A percentile compares a stretch with the other conserved stretches of the same genome.
Conservation (phyloP, 78 protist genomes). For the Isochrysis galbana region DNA sequence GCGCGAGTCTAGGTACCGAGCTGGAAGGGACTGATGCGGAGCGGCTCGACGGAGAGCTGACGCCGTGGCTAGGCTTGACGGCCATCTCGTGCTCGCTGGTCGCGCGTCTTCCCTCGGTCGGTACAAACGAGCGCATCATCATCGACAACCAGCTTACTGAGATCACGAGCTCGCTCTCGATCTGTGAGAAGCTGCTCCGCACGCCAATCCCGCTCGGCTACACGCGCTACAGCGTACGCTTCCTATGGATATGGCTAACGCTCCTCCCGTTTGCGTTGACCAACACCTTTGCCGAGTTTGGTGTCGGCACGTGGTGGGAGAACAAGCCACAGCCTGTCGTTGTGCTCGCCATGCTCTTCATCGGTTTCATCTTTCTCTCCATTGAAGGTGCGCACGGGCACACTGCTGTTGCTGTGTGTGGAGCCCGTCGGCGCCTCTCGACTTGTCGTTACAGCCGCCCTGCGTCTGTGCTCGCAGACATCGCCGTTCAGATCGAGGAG, state of each 20-base stretch:
- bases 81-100: too few species aligned
- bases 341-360: not conserved
- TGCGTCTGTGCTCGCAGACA: too few species aligned
- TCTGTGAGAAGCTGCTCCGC: not conserved
- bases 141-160: not conserved
- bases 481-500: conserved; percentile 20
- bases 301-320: not conserved
- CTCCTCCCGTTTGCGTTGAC: not conserved
- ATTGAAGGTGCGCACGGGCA: not conserved
- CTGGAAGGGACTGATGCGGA: too few species aligned
- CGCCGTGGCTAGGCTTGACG: too few species aligned
- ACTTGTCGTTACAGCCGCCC: too few species aligned
- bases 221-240: not conserved
- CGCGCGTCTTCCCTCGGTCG: too few species aligned
- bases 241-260: not conserved
- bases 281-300: not conserved
- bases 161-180: not conserved
- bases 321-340: not conserved
- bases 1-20: too few species aligned
- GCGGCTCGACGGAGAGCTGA: too few species aligned
- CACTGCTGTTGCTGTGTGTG: too few species aligned
- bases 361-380: not conserved
- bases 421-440: too few species aligned
- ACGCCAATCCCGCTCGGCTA: conserved; percentile 5
- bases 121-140: not conserved